Evolutionary conservation across 805 yeast genomes (phyloP), one percentile per base, ranked within the genome.

Genomic region (Metschnikowia anglica): DNA sequence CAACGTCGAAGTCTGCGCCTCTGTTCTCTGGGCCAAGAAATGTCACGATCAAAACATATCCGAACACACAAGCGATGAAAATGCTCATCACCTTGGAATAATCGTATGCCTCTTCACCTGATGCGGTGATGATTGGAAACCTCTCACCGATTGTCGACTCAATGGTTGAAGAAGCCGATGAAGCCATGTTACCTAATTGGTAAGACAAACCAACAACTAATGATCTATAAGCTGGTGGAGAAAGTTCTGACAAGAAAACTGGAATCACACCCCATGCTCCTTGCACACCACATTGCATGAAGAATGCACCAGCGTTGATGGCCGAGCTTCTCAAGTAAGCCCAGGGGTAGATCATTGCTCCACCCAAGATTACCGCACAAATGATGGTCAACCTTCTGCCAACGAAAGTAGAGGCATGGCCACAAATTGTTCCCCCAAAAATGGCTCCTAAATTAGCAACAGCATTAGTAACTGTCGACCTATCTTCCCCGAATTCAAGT

Each of bases 261-360:
- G 89, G 87, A 10, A 79, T 70, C 34, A 83, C 77, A 49, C 89
- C 88, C 85, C 88, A 84, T 5, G 81, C 81, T 27, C 88, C 89
- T 68, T 80, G 83, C 4, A 83, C 84, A 42, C 77, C 76, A 53
- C 76, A 73, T 57, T 81, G 85, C 56, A 81, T 56, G 65, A 81
- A 81, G 61, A 83, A 83, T 3, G 66, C 80, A 1, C 82, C 81
- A 21, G 81, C 84, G 48, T 77, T 70, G 20, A 80, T 74, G 15
- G 73, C 71, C 10, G 61, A 53, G 24, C 60, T 53, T 11, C 40
- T 36, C 17, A 40, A 30, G 30, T 45, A 53, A 2, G 55, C 57
- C 57, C 57, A 53, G 2, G 73, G 73, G 45, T 68, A 69, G 31
- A 67, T 61, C 63, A 68, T 59, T 19, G 72, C 72, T 19, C 69